A percentile compares a stretch with the other conserved stretches of the same genome.
Conservation (phyloP, 129 eudicot genomes). For the Pittosporum tobira region DNA sequence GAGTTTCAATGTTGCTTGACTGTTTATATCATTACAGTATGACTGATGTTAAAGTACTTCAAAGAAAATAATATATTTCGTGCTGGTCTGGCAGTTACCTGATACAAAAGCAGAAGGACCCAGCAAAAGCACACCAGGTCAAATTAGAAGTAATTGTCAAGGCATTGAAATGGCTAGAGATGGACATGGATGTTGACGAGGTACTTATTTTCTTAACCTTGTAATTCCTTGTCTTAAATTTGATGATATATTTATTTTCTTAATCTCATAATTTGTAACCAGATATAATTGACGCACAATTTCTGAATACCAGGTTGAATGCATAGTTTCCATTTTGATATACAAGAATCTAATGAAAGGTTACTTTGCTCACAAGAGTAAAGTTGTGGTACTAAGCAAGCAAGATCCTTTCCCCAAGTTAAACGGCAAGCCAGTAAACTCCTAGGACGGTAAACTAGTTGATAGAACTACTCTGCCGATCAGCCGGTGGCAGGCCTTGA, state of each 20-base stretch:
- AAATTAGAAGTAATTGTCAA: slow-evolving; percentile 84
- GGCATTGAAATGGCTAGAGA: slow-evolving; percentile 90
- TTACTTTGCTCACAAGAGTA: slow-evolving; percentile 95
- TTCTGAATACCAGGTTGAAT: slow-evolving; percentile 77
- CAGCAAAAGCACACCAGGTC: slow-evolving; percentile 83
- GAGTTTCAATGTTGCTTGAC: slow-evolving; percentile 13
- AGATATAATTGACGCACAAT: too few species aligned
- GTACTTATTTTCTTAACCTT: slow-evolving; percentile 22
- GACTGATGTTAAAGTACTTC: not conserved
- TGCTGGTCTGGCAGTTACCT: slow-evolving; percentile 46
- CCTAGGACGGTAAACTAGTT: slow-evolving; percentile 18
- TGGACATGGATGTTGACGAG: slow-evolving; percentile 97
- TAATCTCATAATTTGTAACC: not conserved
- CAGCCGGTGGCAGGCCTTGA: not conserved
- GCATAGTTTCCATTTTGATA: slow-evolving; percentile 81
- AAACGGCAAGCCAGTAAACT: slow-evolving; percentile 77
- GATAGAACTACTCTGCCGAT: not conserved
- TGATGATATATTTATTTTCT: slow-evolving; percentile 2
- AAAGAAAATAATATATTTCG: not conserved
- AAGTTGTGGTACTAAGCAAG: slow-evolving; percentile 88
- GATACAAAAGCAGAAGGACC: slow-evolving; percentile 80
- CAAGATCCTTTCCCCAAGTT: slow-evolving; percentile 93
- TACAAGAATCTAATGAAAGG: slow-evolving; percentile 88
- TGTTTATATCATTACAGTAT: not conserved
- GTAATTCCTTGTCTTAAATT: not conserved